These are phyloP conservation scores for Penicillium sclerotigenum DNA, from an alignment of 2,329 filamentous ascomycete genomes.

Conservation along the genomic window DNA sequence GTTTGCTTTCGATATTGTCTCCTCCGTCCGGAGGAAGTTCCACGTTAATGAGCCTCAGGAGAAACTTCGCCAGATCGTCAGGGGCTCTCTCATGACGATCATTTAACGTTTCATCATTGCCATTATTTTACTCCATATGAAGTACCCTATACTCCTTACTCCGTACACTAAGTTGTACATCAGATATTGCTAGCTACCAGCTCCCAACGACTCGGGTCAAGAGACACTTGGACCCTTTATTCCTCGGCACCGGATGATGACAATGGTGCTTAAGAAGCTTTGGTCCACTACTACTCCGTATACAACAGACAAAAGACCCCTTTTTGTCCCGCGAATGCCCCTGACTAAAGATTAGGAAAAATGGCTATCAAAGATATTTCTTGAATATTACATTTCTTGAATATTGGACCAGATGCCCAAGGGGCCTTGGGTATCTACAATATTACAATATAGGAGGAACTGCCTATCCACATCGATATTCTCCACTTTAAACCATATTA, in stretches of 20 bases:
- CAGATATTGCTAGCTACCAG: background rate
- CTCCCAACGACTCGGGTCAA: slow-evolving; percentile 1
- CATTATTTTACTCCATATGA: background rate
- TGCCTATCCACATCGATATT: background rate
- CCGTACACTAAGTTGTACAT: background rate
- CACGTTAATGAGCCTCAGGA: background rate
- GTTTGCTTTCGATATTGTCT: background rate
- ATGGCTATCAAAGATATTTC: background rate
- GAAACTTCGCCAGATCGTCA: background rate
- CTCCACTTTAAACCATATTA: background rate
- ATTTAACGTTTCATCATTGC: slow-evolving; percentile 2
- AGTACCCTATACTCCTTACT: background rate
- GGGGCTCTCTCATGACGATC: background rate
- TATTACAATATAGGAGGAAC: background rate
- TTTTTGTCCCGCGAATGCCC: background rate
- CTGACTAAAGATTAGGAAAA: background rate
- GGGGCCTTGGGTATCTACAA: background rate
- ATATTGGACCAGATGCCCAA: background rate
- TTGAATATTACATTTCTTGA: too few species aligned
- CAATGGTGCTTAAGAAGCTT: background rate
- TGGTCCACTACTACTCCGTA: background rate
- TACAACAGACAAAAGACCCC: background rate
- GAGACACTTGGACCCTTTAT: background rate
- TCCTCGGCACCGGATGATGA: background rate
- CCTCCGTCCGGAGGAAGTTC: background rate